Evolutionary conservation across 129 eudicot genomes (phyloP).

Genomic region (Centaurea solstitialis): DNA sequence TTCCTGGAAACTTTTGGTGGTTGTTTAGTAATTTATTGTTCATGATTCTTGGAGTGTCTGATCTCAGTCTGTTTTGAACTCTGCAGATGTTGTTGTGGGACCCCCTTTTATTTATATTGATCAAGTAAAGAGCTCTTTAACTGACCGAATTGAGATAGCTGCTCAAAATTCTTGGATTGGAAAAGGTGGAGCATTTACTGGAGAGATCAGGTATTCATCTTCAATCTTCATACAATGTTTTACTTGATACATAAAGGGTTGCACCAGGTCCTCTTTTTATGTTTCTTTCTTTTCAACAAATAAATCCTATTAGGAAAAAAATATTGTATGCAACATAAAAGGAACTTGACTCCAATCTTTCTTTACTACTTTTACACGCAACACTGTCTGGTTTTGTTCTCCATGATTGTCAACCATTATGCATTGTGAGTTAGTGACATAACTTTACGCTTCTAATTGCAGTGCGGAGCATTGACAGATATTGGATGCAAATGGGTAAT

Average conservation of each 20-base stretch:
- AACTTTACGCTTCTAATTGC: slow-evolving; percentile 18
- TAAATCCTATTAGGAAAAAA: background rate
- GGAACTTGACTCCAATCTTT: background rate
- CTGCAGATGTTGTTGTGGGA: slow-evolving; percentile 87
- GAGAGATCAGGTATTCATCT: slow-evolving; percentile 80
- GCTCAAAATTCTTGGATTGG: slow-evolving; percentile 98
- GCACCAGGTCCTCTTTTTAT: background rate
- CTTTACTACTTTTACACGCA: background rate
- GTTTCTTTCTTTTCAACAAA: background rate
- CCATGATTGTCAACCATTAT: background rate
- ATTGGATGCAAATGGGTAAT: slow-evolving; percentile 96
- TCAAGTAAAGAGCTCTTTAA: slow-evolving; percentile 87
- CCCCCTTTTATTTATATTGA: slow-evolving; percentile 94
- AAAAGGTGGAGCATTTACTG: slow-evolving; percentile 98
- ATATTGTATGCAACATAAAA: background rate
- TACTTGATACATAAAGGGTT: background rate
- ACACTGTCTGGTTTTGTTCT: background rate
- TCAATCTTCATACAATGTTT: slow-evolving; percentile 3
- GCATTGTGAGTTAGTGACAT: background rate
- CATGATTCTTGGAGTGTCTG: slow-evolving; percentile 11
- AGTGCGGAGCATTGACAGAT: slow-evolving; percentile 97
- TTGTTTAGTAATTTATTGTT: slow-evolving; percentile 1
- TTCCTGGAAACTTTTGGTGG: background rate
- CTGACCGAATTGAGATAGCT: slow-evolving; percentile 80
- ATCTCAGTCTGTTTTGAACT: slow-evolving; percentile 6